Evolutionary conservation across 169 alveolate genomes (phyloP).

Genomic region (Plasmodium knowlesi): DNA sequence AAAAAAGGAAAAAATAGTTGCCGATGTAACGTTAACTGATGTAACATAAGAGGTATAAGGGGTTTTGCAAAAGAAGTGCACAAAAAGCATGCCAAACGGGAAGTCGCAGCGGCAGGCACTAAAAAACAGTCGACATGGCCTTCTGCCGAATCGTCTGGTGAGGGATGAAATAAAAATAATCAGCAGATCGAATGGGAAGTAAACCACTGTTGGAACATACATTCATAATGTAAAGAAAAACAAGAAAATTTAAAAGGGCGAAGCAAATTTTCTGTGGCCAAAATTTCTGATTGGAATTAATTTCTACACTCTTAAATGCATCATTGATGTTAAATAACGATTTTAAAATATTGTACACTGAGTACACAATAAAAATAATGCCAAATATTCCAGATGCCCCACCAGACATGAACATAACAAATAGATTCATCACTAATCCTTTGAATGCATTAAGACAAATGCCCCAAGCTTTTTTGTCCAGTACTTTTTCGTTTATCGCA

Average conservation of each 20-base stretch:
- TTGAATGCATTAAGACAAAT: constrained; percentile 59
- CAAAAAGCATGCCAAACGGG: background rate
- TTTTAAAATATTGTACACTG: constrained; percentile 56
- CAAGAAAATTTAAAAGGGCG: constrained; percentile 31
- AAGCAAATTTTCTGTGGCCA: constrained; percentile 44
- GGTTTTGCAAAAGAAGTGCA: background rate
- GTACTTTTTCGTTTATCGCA: background rate
- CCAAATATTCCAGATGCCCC: constrained; percentile 75
- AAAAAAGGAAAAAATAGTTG: background rate
- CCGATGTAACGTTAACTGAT: background rate
- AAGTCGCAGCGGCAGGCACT: background rate
- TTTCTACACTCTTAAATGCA: constrained; percentile 59
- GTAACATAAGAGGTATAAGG: background rate
- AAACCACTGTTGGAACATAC: constrained; percentile 67
- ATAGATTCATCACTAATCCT: constrained; percentile 65
- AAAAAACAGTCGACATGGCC: constrained; percentile 25
- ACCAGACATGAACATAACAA: constrained; percentile 74
- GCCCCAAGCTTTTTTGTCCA: constrained; percentile 50
- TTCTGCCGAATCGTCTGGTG: constrained; percentile 66
- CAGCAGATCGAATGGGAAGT: constrained; percentile 60
- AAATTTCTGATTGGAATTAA: constrained; percentile 32
- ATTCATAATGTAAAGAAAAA: constrained; percentile 53
- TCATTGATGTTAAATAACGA: constrained; percentile 66
- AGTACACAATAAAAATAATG: constrained; percentile 60
- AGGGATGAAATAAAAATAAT: constrained; percentile 67